Evolutionary conservation across 305 asterid species (phyloP).

Genomic region (Fraxinus velutina): DNA sequence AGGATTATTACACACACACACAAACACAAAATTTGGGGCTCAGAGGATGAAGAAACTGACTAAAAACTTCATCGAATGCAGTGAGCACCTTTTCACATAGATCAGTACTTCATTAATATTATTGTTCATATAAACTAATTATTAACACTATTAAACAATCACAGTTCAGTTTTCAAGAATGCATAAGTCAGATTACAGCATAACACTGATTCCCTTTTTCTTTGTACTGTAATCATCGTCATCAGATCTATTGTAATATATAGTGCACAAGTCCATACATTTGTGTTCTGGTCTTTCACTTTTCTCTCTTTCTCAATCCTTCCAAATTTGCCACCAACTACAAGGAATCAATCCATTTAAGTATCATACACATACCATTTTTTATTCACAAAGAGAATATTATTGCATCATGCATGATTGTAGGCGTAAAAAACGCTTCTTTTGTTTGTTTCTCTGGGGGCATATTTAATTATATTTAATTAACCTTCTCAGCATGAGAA

Average conservation of each 20-base stretch:
- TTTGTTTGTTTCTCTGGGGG: slow-evolving; percentile 41
- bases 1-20: no score
- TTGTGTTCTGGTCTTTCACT: slow-evolving; percentile 50
- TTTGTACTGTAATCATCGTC: slow-evolving; percentile 39
- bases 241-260: slow-evolving; percentile 28
- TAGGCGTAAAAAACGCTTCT: slow-evolving; percentile 36
- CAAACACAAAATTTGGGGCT: background rate
- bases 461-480: slow-evolving; percentile 6
- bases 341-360: slow-evolving; percentile 63
- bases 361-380: slow-evolving; percentile 45
- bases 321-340: slow-evolving; percentile 91
- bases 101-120: slow-evolving; percentile 38
- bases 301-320: slow-evolving; percentile 60
- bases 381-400: slow-evolving; percentile 56
- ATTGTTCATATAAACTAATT: background rate
- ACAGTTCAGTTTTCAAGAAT: slow-evolving; percentile 30
- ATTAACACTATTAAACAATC: slow-evolving; percentile 23
- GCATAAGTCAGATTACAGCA: slow-evolving; percentile 54
- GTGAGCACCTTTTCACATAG: slow-evolving; percentile 33
- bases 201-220: slow-evolving; percentile 84
- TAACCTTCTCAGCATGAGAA: slow-evolving; percentile 29
- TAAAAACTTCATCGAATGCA: background rate
- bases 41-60: slow-evolving; percentile 24
- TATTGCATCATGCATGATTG: slow-evolving; percentile 46
- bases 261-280: slow-evolving; percentile 45